Evolutionary conservation across 495 filamentous ascomycete genomes (phyloP).

Genomic region (Xylaria sp.): DNA sequence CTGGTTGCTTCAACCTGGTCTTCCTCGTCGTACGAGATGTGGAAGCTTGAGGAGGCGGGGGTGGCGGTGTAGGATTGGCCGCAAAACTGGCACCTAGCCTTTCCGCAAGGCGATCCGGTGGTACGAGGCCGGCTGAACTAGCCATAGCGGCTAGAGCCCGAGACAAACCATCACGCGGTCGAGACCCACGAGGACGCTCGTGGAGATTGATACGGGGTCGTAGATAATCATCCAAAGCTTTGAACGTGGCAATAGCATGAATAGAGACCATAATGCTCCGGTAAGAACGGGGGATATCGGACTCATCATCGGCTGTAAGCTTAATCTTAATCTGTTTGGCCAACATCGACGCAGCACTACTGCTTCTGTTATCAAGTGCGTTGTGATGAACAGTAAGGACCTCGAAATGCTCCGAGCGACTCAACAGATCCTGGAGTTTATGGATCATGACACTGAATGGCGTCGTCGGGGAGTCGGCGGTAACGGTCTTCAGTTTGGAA

Average conservation of each 20-base stretch:
- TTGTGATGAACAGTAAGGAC: conserved; percentile 95
- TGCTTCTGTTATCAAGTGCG: conserved; percentile 87
- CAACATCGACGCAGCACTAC: conserved; percentile 93
- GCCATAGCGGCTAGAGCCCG: conserved; percentile 79
- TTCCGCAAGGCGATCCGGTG: conserved; percentile 50
- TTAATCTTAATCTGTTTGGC: conserved; percentile 93
- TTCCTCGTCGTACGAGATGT: conserved; percentile 51
- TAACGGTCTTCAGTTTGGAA: conserved; percentile 67
- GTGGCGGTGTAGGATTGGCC: conserved; percentile 42
- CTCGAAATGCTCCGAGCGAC: conserved; percentile 97
- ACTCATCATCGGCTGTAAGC: conserved; percentile 87
- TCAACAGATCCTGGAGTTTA: conserved; percentile 94
- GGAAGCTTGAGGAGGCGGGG: conserved; percentile 46
- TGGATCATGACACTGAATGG: conserved; percentile 91
- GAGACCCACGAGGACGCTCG: conserved; percentile 75
- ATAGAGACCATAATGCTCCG: conserved; percentile 97
- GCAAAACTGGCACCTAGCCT: conserved; percentile 41
- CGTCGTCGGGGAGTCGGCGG: conserved; percentile 70
- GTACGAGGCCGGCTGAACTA: conserved; percentile 69
- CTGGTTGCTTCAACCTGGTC: conserved; percentile 55
- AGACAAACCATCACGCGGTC: conserved; percentile 70
- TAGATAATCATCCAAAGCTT: conserved; percentile 94
- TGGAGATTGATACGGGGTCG: conserved; percentile 85
- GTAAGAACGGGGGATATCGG: conserved; percentile 83
- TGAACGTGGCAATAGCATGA: conserved; percentile 98